These are phyloP conservation scores for Daucus carota DNA, from an alignment of 129 eudicot species.

Conservation along the genomic window DH1_v3.0 NC_030382.2:38246501-38247000, in stretches of 20 bases:
- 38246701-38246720: background rate
- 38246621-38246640: slow-evolving; percentile 3
- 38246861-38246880: background rate
- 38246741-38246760: background rate
- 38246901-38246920: background rate
- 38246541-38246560: slow-evolving; percentile 75
- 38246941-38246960: background rate
- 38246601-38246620: slow-evolving; percentile 56
- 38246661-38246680: background rate
- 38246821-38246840: background rate
- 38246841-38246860: background rate
- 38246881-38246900: background rate
- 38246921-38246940: background rate
- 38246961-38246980: background rate
- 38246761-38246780: background rate
- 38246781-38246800: background rate
- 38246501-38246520: slow-evolving; percentile 62
- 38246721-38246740: background rate
- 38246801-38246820: background rate
- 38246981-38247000: background rate
- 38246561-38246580: slow-evolving; percentile 84
- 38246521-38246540: slow-evolving; percentile 39
- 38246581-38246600: slow-evolving; percentile 89
- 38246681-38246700: background rate
- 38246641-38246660: background rate